Evolutionary conservation across 2,329 filamentous ascomycete species (phyloP).

Genomic region (Blastomyces silverae): DNA sequence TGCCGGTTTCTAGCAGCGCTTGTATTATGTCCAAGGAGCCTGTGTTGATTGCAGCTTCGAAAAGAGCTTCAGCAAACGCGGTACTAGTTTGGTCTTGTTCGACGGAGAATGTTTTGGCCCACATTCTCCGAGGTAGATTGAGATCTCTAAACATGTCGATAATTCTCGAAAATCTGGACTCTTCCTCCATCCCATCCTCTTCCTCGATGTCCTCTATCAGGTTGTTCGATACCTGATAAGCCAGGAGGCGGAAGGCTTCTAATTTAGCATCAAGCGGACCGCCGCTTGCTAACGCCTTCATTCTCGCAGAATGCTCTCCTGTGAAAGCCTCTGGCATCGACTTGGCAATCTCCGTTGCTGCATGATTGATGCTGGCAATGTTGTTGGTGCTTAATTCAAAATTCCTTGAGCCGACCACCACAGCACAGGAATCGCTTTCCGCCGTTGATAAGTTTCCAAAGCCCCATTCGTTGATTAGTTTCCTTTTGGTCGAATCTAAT

Average conservation of each 20-base stretch:
- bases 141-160: slow-evolving; percentile 2
- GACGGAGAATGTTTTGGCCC: slow-evolving; percentile 1
- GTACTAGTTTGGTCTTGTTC: slow-evolving; percentile 1
- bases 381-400: background rate
- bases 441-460: background rate
- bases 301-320: background rate
- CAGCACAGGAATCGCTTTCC: background rate
- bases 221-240: slow-evolving; percentile 9
- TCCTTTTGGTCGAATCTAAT: slow-evolving; percentile 1
- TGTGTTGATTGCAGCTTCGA: slow-evolving; percentile 6
- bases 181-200: background rate
- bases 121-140: slow-evolving; percentile 4
- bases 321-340: slow-evolving; percentile 3
- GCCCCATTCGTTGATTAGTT: background rate
- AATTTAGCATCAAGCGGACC: background rate
- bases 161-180: slow-evolving; percentile 3
- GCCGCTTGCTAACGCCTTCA: background rate
- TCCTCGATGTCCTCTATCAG: slow-evolving; percentile 5
- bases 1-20: slow-evolving; percentile 1
- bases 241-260: slow-evolving; percentile 6
- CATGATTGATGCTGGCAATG: background rate
- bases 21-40: background rate
- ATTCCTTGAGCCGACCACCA: slow-evolving; percentile 4
- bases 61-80: slow-evolving; percentile 4
- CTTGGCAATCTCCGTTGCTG: background rate